These are phyloP conservation scores for Elsinoe necatrix DNA, from an alignment of 2,329 filamentous ascomycete species.

Conservation along the genomic window DNA sequence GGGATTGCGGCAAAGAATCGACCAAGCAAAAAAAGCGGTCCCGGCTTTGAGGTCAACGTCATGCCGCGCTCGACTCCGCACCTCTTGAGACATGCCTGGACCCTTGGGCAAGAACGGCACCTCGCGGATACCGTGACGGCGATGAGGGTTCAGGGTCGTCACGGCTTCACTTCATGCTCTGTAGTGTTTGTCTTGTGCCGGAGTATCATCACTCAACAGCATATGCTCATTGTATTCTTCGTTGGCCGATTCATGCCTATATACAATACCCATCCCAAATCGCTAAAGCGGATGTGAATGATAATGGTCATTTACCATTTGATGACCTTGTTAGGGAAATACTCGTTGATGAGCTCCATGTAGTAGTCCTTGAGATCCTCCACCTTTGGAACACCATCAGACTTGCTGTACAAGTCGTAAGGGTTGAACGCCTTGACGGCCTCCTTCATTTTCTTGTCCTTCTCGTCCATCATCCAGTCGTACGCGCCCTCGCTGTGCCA, in stretches of 20 bases:
- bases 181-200: background rate
- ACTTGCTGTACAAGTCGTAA: slow-evolving; percentile 89
- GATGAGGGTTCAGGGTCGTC: background rate
- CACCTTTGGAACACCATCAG: slow-evolving; percentile 66
- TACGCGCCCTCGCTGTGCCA: slow-evolving; percentile 83
- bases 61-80: slow-evolving; percentile 9
- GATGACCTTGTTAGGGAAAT: slow-evolving; percentile 57
- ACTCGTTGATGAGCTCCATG: slow-evolving; percentile 61
- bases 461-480: slow-evolving; percentile 70
- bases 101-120: background rate
- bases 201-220: slow-evolving; percentile 2
- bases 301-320: slow-evolving; percentile 48
- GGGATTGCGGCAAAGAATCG: slow-evolving; percentile 6
- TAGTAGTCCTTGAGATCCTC: slow-evolving; percentile 75
- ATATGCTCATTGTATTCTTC: slow-evolving; percentile 6
- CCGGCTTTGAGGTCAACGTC: background rate
- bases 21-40: slow-evolving; percentile 1
- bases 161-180: background rate
- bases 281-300: background rate
- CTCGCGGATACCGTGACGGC: background rate
- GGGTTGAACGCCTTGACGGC: slow-evolving; percentile 83
- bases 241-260: background rate
- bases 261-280: background rate
- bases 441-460: slow-evolving; percentile 69
- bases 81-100: slow-evolving; percentile 4